These are phyloP conservation scores for Solioccasus polychromus DNA, from an alignment of 768 basidiomycete species.

Conservation along the genomic window DNA sequence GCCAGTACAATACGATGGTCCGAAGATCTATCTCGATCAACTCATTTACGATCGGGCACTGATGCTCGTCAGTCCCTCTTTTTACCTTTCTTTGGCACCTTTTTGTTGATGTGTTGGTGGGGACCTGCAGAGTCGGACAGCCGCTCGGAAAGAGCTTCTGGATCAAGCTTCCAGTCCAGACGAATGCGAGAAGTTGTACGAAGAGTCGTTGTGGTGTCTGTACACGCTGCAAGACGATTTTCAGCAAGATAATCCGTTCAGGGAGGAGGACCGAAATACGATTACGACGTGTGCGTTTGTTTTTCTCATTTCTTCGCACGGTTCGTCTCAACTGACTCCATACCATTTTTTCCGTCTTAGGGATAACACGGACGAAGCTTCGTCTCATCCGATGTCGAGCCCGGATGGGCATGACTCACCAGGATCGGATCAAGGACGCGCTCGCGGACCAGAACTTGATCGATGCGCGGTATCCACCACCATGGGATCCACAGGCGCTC, in stretches of 20 bases:
- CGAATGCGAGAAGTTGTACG: conserved; percentile 92
- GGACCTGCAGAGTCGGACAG: conserved; percentile 79
- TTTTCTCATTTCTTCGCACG: background rate
- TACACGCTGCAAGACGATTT: conserved; percentile 91
- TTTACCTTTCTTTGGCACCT: background rate
- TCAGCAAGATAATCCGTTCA: conserved; percentile 78
- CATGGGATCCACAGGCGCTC: conserved; percentile 56
- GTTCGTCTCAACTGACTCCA: background rate
- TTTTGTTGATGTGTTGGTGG: background rate
- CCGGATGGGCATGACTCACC: conserved; percentile 73
- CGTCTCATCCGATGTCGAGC: conserved; percentile 75
- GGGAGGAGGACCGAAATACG: conserved; percentile 78
- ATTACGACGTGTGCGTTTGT: conserved; percentile 66
- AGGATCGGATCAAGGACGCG: conserved; percentile 71
- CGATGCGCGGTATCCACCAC: conserved; percentile 67
- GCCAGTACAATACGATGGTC: conserved; percentile 77
- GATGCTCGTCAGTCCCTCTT: conserved; percentile 57
- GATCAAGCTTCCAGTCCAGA: conserved; percentile 73
- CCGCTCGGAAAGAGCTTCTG: conserved; percentile 85
- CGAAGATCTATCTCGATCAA: conserved; percentile 84
- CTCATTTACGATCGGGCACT: conserved; percentile 92
- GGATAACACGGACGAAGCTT: conserved; percentile 84
- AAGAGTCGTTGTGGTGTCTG: conserved; percentile 91
- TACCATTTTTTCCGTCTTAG: conserved; percentile 34
- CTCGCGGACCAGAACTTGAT: conserved; percentile 77